Conservation (phyloP, 768 basidiomycete genomes). For the Rhodosporidiobolus odoratus region DNA sequence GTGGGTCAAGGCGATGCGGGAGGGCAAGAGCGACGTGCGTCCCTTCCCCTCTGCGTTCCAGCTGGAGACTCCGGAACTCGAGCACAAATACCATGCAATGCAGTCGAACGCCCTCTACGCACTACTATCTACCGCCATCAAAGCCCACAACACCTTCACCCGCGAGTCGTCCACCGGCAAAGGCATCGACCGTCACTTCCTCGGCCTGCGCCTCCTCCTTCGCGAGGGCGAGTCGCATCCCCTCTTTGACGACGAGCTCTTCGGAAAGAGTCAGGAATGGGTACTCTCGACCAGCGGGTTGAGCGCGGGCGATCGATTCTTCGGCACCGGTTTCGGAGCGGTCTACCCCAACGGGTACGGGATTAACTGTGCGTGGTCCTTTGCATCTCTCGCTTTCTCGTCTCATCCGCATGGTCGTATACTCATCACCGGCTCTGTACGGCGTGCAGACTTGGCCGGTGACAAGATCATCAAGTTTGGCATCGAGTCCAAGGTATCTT, state of each 20-base stretch:
- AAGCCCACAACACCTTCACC: slow-evolving; percentile 65
- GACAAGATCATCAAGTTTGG: slow-evolving; percentile 80
- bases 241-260: slow-evolving; percentile 73
- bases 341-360: slow-evolving; percentile 82
- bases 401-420: neutral
- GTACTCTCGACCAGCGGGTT: slow-evolving; percentile 83
- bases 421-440: neutral
- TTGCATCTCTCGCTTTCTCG: no score
- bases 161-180: slow-evolving; percentile 72
- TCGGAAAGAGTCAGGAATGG: slow-evolving; percentile 71
- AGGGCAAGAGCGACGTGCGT: slow-evolving; percentile 46
- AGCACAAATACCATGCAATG: neutral
- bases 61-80: neutral
- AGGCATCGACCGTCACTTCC: slow-evolving; percentile 85
- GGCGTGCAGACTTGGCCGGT: slow-evolving; percentile 77
- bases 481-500: slow-evolving; percentile 79
- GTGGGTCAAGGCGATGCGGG: slow-evolving; percentile 71
- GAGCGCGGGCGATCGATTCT: slow-evolving; percentile 76
- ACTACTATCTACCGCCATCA: slow-evolving; percentile 63
- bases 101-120: slow-evolving; percentile 49
- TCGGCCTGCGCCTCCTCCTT: slow-evolving; percentile 69
- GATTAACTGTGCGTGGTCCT: slow-evolving; percentile 63
- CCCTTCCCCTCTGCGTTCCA: slow-evolving; percentile 34
- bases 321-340: slow-evolving; percentile 86
- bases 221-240: slow-evolving; percentile 55